phyloP scores from a whole-genome alignment of 306 rosid genomes.

The Prunus persica region DNA sequence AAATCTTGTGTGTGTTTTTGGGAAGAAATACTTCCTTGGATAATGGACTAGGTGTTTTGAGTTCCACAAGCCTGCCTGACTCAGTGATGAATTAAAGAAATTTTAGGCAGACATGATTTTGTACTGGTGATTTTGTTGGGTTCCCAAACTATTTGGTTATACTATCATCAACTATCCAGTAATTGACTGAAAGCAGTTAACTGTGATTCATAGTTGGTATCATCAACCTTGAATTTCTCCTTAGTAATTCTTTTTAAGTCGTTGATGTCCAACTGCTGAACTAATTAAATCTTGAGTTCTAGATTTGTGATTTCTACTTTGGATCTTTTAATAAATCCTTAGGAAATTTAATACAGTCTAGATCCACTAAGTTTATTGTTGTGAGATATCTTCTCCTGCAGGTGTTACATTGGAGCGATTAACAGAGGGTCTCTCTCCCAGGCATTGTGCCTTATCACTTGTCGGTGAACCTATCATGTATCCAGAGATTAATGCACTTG shows the following conservation, averaged over 20 bases:
- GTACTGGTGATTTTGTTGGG: background rate
- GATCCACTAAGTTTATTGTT: background rate
- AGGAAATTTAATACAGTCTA: background rate
- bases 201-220: background rate
- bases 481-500: slow-evolving; percentile 86
- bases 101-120: background rate
- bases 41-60: background rate
- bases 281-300: background rate
- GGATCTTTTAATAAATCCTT: background rate
- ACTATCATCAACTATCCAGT: background rate
- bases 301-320: background rate
- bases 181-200: background rate
- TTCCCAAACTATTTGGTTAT: background rate
- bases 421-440: slow-evolving; percentile 82
- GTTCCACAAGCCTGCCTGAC: background rate
- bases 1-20: slow-evolving; percentile 7
- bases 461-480: slow-evolving; percentile 99
- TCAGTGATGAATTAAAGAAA: background rate
- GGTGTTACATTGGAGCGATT: slow-evolving; percentile 91
- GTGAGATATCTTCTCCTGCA: slow-evolving; percentile 27
- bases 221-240: background rate
- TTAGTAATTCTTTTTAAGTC: too few relatives aligned
- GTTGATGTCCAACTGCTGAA: background rate
- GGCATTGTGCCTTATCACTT: slow-evolving; percentile 97
- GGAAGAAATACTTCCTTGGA: background rate